Conservation (phyloP, 164 flowering plant genomes). For the Chimonanthus salicifolius region DNA sequence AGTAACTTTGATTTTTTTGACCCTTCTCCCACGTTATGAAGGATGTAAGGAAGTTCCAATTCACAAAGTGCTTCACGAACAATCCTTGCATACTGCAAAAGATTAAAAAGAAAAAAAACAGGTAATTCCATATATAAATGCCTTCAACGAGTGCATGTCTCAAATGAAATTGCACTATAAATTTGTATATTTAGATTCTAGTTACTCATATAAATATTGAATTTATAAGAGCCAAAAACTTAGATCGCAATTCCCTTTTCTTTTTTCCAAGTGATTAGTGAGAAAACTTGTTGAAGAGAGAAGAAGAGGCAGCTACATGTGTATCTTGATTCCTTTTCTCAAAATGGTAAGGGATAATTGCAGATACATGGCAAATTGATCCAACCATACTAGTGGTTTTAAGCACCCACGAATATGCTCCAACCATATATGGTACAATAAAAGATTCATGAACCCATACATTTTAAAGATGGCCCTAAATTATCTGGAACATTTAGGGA, state of each 20-base stretch:
- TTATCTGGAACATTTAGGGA: no score
- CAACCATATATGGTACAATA: no score
- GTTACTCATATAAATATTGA: neutral
- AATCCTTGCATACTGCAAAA: conserved; percentile 53
- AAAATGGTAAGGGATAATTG: no score
- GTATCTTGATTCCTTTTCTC: no score
- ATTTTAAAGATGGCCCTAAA: no score
- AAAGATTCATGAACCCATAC: no score
- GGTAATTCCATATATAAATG: neutral
- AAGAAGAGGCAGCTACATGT: no score
- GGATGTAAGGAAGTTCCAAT: conserved; percentile 70
- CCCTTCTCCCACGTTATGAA: conserved; percentile 64
- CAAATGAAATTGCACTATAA: neutral
- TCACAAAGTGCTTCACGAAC: conserved; percentile 80
- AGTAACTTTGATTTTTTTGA: conserved; percentile 38
- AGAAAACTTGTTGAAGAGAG: no score
- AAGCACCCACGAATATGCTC: no score
- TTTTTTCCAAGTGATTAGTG: no score
- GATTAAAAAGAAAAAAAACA: neutral
- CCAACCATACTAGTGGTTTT: neutral
- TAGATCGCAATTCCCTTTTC: neutral
- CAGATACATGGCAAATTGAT: neutral
- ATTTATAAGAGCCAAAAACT: neutral
- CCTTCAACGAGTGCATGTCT: neutral
- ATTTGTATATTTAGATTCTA: neutral